Evolutionary conservation across 2,329 filamentous ascomycete genomes (phyloP).

Genomic region (Trichocomaceae sp.): DNA sequence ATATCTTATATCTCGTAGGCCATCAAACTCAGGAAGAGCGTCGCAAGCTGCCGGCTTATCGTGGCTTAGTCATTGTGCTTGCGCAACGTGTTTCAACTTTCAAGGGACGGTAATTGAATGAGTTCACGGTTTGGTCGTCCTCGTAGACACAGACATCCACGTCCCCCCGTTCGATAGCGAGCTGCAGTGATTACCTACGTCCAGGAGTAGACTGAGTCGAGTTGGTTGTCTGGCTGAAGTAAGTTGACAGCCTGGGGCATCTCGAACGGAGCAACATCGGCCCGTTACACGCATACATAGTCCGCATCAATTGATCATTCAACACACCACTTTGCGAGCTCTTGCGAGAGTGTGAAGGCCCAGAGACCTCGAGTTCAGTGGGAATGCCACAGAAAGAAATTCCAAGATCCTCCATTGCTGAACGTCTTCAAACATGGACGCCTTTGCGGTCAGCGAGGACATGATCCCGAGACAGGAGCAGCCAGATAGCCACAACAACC

Average conservation of each 20-base stretch:
- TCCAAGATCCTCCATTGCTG: not conserved
- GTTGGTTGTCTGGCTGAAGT: not conserved
- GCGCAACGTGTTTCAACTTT: conserved; percentile 9
- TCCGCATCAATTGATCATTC: conserved; percentile 11
- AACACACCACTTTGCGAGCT: not conserved
- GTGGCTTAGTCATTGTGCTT: conserved; percentile 15
- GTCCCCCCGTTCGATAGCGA: not conserved
- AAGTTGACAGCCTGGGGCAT: not conserved
- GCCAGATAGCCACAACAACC: conserved; percentile 22
- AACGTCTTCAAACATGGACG: conserved; percentile 32
- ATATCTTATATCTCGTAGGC: not conserved
- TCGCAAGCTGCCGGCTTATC: conserved; percentile 13
- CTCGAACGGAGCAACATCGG: conserved; percentile 28
- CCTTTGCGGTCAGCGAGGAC: conserved; percentile 37
- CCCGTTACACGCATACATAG: conserved; percentile 25
- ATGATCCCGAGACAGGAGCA: conserved; percentile 27
- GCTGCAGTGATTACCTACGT: not conserved
- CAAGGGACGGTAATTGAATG: not conserved
- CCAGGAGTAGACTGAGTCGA: not conserved
- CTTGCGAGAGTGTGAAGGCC: not conserved
- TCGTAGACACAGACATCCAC: not conserved
- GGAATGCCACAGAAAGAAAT: conserved; percentile 3
- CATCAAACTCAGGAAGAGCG: conserved; percentile 1
- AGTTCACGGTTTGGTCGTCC: not conserved
- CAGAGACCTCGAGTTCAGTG: not conserved